These are phyloP conservation scores for Rhododendron williamsianum DNA, from an alignment of 148 eudicot species.

Conservation along the genomic window DNA sequence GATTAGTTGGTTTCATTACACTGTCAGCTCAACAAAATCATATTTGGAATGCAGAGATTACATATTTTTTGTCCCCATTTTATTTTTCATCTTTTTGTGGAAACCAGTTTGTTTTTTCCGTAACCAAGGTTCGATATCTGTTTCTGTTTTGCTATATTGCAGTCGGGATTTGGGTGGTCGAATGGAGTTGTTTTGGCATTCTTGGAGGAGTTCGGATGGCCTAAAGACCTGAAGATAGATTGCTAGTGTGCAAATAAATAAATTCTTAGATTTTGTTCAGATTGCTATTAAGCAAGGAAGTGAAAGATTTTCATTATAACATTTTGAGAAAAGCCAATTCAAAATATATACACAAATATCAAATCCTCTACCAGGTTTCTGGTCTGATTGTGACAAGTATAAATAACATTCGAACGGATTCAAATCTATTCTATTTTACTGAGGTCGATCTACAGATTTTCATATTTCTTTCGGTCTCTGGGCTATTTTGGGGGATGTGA, in stretches of 20 bases:
- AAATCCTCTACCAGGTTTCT: neutral
- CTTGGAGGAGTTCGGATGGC: constrained; percentile 93
- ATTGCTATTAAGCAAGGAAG: neutral
- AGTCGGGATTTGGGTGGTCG: constrained; percentile 90
- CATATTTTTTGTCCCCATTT: neutral
- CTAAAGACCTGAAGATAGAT: constrained; percentile 43
- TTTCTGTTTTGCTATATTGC: constrained; percentile 4
- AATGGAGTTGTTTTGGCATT: constrained; percentile 81
- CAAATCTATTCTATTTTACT: neutral
- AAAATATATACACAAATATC: neutral
- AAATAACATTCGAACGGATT: neutral
- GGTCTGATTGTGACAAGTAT: neutral
- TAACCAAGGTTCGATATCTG: neutral
- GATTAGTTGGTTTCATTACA: neutral
- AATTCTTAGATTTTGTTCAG: neutral
- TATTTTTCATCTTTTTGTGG: neutral
- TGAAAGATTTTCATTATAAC: neutral
- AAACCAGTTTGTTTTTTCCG: neutral
- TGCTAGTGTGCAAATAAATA: constrained; percentile 20
- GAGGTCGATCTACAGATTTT: neutral
- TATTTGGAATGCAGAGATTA: neutral
- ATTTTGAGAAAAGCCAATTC: neutral
- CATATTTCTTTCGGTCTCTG: neutral
- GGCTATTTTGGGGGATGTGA: neutral
- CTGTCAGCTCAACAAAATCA: neutral